Evolutionary conservation across 306 rosid genomes (phyloP).

Genomic region (Ammopiptanthus mongolicus): DNA sequence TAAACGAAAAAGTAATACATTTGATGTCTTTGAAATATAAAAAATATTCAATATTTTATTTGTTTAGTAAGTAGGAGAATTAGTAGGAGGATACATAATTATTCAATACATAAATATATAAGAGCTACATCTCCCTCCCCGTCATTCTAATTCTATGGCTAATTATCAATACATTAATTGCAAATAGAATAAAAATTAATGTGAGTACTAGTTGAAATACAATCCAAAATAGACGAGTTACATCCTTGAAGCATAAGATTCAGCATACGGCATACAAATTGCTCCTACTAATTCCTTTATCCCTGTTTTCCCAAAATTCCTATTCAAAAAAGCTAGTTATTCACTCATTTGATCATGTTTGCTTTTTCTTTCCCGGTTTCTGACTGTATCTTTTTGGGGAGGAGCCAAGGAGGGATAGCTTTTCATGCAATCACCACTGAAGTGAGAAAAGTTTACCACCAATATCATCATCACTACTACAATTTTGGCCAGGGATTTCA

Average conservation of each 20-base stretch:
- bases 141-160: neutral
- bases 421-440: neutral
- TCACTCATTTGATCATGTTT: neutral
- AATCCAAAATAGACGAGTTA: neutral
- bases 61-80: too few species aligned
- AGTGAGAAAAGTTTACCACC: neutral
- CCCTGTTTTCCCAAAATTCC: neutral
- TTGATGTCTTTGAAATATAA: too few species aligned
- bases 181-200: conserved; percentile 1
- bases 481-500: neutral
- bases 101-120: neutral
- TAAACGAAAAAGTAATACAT: too few species aligned
- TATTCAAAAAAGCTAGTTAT: neutral
- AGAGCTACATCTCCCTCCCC: neutral
- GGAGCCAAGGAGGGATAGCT: neutral
- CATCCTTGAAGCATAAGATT: conserved; percentile 3
- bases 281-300: neutral
- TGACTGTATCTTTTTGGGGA: neutral
- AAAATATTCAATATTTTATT: too few species aligned
- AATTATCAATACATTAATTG: neutral
- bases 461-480: neutral
- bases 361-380: neutral
- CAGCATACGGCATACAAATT: neutral
- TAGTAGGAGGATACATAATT: too few species aligned
- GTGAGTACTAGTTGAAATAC: neutral